Percentiles rank a stretch among this genome's conserved stretches.
Evolutionary conservation across 441 rosid genomes (phyloP).

Genomic region (Hura crepitans): DNA sequence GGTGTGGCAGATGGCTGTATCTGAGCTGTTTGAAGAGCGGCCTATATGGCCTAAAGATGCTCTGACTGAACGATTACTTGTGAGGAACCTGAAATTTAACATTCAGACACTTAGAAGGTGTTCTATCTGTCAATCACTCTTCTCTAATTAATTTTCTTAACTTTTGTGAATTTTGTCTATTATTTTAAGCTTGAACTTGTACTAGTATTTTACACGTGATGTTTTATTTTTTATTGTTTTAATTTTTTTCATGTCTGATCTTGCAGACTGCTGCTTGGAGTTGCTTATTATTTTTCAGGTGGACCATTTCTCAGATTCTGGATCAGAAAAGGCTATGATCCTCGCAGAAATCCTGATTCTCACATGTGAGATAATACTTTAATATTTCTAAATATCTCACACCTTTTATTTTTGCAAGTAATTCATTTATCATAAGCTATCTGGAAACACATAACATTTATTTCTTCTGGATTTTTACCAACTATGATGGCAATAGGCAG

Average conservation of each 20-base stretch:
- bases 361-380: constrained; percentile 57
- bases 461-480: background rate
- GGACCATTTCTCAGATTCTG: constrained; percentile 94
- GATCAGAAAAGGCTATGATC: constrained; percentile 98
- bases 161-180: constrained; percentile 5
- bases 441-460: background rate
- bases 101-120: constrained; percentile 69
- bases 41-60: constrained; percentile 92
- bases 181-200: constrained; percentile 1
- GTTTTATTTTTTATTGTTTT: constrained; percentile 7
- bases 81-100: constrained; percentile 58
- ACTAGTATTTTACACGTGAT: background rate
- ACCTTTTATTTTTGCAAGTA: background rate
- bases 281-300: constrained; percentile 84
- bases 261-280: constrained; percentile 73
- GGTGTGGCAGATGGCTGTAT: constrained; percentile 68
- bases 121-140: constrained; percentile 20
- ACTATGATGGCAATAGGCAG: background rate
- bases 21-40: constrained; percentile 79
- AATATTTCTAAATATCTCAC: background rate
- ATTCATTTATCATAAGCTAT: background rate
- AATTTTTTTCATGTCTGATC: constrained; percentile 22
- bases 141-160: constrained; percentile 15
- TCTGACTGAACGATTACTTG: constrained; percentile 58
- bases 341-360: constrained; percentile 89